Conservation (phyloP, 257 asterid species). For the Fraxinus excelsior region DNA sequence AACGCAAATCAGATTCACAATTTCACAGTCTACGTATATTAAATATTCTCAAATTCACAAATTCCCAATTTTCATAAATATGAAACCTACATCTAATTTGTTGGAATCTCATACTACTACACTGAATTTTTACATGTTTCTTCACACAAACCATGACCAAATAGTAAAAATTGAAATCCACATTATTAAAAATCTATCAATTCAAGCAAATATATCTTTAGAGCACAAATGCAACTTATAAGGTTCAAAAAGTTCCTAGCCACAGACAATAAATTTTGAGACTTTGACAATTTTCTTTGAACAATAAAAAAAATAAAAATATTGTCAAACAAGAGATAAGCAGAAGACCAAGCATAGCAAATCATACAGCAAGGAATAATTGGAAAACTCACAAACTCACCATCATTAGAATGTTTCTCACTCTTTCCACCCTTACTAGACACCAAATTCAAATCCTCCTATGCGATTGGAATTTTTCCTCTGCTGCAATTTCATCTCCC, state of each 20-base stretch:
- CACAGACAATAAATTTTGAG: not conserved
- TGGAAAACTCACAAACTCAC: constrained; percentile 40
- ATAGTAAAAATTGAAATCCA: not conserved
- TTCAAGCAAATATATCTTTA: not conserved
- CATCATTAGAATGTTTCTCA: constrained; percentile 46
- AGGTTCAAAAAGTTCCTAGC: not conserved
- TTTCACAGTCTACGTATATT: too few relatives aligned
- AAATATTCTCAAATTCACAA: too few relatives aligned
- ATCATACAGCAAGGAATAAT: not conserved
- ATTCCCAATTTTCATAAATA: too few relatives aligned
- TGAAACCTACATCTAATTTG: not conserved
- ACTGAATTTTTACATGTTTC: not conserved
- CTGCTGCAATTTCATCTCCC: constrained; percentile 22
- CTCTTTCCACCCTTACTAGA: constrained; percentile 38
- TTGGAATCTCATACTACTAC: not conserved
- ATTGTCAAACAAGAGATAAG: not conserved
- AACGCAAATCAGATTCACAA: too few relatives aligned
- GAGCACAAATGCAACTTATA: not conserved
- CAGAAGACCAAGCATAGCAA: not conserved
- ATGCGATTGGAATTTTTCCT: constrained; percentile 22
- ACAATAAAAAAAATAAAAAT: not conserved
- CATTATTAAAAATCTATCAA: not conserved
- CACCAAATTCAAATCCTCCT: constrained; percentile 32
- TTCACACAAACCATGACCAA: not conserved
- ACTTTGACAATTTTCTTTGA: not conserved